Conservation (phyloP, 164 flowering plant genomes). For the grape (Vitis vinifera) region ASM3070453v1 NC_081820.1:27365501-27366000, state of each 20-base stretch:
- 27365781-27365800: constrained; percentile 6
- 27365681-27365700: constrained; percentile 37
- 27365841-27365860: constrained; percentile 24
- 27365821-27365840: constrained; percentile 29
- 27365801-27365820: not conserved
- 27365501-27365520: constrained; percentile 46
- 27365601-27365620: constrained; percentile 87
- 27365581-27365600: constrained; percentile 23
- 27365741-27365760: constrained; percentile 21
- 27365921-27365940: too few relatives aligned
- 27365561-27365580: constrained; percentile 20
- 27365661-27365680: constrained; percentile 46
- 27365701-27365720: constrained; percentile 54
- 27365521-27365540: constrained; percentile 31
- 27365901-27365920: too few relatives aligned
- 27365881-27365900: too few relatives aligned
- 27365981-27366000: constrained; percentile 6
- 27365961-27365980: constrained; percentile 4
- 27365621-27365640: constrained; percentile 72
- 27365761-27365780: constrained; percentile 1
- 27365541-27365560: constrained; percentile 69
- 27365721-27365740: constrained; percentile 16
- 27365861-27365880: too few relatives aligned
- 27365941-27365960: too few relatives aligned
- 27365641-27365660: constrained; percentile 54